phyloP scores from a whole-genome alignment of 495 filamentous ascomycete genomes.

The Aspergillus incahuasiensis region DNA sequence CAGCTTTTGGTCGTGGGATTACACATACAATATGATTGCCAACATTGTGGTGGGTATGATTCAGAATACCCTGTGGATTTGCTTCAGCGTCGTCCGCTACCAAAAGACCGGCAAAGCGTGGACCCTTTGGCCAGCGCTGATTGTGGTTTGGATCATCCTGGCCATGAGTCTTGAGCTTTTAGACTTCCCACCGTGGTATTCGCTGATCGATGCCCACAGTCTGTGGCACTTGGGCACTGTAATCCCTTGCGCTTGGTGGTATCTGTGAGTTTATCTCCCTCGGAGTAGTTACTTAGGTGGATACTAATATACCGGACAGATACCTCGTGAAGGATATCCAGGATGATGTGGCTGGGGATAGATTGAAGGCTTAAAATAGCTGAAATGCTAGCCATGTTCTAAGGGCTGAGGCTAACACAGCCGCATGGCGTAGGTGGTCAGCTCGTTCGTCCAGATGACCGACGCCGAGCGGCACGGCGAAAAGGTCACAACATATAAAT shows the following conservation, averaged over 20 bases:
- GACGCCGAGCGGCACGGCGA: background rate
- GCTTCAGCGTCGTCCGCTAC: slow-evolving; percentile 75
- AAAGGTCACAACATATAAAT: background rate
- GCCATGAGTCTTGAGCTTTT: slow-evolving; percentile 94
- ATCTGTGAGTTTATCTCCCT: slow-evolving; percentile 64
- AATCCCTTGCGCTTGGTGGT: slow-evolving; percentile 84
- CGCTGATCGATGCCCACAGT: slow-evolving; percentile 87
- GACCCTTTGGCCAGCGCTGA: slow-evolving; percentile 88
- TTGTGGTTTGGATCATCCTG: slow-evolving; percentile 85
- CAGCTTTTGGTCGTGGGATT: slow-evolving; percentile 83
- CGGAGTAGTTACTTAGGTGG: background rate
- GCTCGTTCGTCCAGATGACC: slow-evolving; percentile 17
- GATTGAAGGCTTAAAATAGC: slow-evolving; percentile 42
- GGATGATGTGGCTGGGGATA: slow-evolving; percentile 60
- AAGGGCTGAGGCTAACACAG: background rate
- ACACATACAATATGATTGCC: slow-evolving; percentile 94
- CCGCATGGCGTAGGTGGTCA: background rate
- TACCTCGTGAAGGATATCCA: slow-evolving; percentile 75
- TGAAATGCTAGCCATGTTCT: background rate
- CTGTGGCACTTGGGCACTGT: slow-evolving; percentile 96
- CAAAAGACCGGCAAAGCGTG: slow-evolving; percentile 60
- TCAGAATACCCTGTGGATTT: slow-evolving; percentile 80
- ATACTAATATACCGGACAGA: slow-evolving; percentile 36
- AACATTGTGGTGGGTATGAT: slow-evolving; percentile 80
- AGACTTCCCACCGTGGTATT: slow-evolving; percentile 84